Evolutionary conservation across 2,329 filamentous ascomycete genomes (phyloP).

Genomic region (Hypoxylon sp.): DNA sequence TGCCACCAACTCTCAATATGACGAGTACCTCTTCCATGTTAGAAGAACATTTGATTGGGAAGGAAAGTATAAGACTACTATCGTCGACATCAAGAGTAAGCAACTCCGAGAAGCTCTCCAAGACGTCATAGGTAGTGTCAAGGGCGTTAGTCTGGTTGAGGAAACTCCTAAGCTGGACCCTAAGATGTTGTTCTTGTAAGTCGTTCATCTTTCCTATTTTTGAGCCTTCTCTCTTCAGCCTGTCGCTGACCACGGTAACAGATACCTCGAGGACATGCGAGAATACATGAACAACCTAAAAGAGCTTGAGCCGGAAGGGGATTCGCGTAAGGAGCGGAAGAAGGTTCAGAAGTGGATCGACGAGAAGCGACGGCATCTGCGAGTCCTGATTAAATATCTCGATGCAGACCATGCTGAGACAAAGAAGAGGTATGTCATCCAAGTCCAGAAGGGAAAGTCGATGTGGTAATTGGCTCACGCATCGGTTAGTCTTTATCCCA

Average conservation of each 20-base stretch:
- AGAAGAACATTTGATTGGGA: constrained; percentile 87
- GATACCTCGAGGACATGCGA: constrained; percentile 85
- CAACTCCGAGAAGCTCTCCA: constrained; percentile 78
- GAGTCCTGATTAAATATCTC: constrained; percentile 81
- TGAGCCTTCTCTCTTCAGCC: not conserved
- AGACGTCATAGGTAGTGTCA: constrained; percentile 81
- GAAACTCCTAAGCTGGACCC: constrained; percentile 82
- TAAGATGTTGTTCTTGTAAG: constrained; percentile 77
- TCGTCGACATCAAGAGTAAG: constrained; percentile 90
- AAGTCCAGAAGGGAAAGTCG: not conserved
- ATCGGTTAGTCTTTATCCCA: constrained; percentile 75
- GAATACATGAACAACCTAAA: constrained; percentile 75
- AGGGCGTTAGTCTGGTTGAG: constrained; percentile 84
- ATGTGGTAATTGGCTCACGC: constrained; percentile 1
- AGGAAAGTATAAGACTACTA: constrained; percentile 80
- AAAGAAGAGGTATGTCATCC: constrained; percentile 70
- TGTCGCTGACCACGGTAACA: constrained; percentile 54
- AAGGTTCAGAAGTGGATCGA: constrained; percentile 72
- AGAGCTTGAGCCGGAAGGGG: constrained; percentile 64
- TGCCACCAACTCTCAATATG: constrained; percentile 70
- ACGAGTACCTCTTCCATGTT: constrained; percentile 87
- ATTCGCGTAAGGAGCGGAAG: constrained; percentile 70
- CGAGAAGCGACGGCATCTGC: constrained; percentile 75
- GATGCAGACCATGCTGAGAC: constrained; percentile 84
- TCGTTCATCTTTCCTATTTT: constrained; percentile 19